Conservation (phyloP, 1,139 yeast species). For the Candida sp. region DNA sequence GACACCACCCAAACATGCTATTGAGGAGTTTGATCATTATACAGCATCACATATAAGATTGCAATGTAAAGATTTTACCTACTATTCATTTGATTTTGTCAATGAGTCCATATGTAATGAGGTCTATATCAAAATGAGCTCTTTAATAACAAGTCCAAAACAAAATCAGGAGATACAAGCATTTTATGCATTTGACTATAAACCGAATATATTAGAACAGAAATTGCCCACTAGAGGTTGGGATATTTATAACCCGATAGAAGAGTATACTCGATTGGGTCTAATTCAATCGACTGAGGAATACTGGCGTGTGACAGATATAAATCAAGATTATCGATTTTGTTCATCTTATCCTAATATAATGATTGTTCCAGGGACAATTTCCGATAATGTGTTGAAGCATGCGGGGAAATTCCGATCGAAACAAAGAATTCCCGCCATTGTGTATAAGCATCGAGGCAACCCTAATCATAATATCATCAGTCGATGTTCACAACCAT, state of each 20-base stretch:
- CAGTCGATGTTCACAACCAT: conserved; percentile 88
- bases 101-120: conserved; percentile 61
- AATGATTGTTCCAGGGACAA: conserved; percentile 66
- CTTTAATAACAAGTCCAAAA: conserved; percentile 47
- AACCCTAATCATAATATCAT: conserved; percentile 70
- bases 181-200: conserved; percentile 47
- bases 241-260: conserved; percentile 59
- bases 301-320: conserved; percentile 67
- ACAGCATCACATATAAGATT: conserved; percentile 59
- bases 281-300: conserved; percentile 18
- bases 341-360: conserved; percentile 74
- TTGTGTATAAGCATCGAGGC: conserved; percentile 67
- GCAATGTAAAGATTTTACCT: conserved; percentile 86
- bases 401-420: conserved; percentile 88
- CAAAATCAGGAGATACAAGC: conserved; percentile 37
- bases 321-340: conserved; percentile 65
- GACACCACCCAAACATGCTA: conserved; percentile 10
- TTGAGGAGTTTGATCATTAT: conserved; percentile 33
- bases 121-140: conserved; percentile 69
- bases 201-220: conserved; percentile 56
- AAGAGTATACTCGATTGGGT: conserved; percentile 70
- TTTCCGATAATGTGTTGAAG: conserved; percentile 77
- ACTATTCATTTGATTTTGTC: conserved; percentile 70
- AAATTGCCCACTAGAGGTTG: conserved; percentile 64
- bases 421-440: conserved; percentile 77